A percentile compares a stretch with the other conserved stretches of the same genome.
Evolutionary conservation across 164 flowering plant species (phyloP).

Genomic region (Aristolochia californica): DNA sequence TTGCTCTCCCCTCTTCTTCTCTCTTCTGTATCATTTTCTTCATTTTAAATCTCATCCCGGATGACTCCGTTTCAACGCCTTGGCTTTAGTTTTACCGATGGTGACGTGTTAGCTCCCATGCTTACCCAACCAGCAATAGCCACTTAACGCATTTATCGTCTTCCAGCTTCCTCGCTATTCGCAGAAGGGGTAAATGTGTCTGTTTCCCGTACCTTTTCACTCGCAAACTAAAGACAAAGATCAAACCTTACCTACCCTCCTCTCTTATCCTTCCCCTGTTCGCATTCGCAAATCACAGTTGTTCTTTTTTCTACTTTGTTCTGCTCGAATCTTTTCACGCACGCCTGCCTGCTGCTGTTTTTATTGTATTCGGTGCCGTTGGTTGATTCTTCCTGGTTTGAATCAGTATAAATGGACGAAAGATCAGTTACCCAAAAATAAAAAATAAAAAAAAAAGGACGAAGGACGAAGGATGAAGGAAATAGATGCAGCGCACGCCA

Average conservation of each 20-base stretch:
- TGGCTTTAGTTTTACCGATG: slow-evolving; percentile 4
- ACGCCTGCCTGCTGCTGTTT: neutral
- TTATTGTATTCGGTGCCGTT: slow-evolving; percentile 4
- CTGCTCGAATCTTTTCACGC: slow-evolving; percentile 3
- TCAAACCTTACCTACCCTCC: neutral
- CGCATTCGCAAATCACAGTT: neutral
- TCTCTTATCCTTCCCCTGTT: slow-evolving; percentile 4
- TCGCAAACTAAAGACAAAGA: neutral
- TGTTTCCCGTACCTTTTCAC: neutral
- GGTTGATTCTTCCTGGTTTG: neutral
- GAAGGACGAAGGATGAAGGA: neutral
- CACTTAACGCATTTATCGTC: neutral
- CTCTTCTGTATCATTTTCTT: neutral
- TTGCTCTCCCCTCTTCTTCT: slow-evolving; percentile 4
- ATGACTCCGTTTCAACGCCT: slow-evolving; percentile 3
- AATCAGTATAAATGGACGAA: neutral
- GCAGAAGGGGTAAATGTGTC: neutral
- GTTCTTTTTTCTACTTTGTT: neutral
- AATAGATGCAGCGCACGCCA: no score
- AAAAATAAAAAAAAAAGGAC: no score
- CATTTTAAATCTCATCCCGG: slow-evolving; percentile 1
- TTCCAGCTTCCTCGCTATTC: neutral
- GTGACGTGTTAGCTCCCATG: slow-evolving; percentile 3
- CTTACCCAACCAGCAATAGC: neutral
- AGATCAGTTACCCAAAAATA: no score